These are phyloP conservation scores for Vitis amurensis DNA, from an alignment of 164 flowering plant species.

Conservation along the genomic window DNA sequence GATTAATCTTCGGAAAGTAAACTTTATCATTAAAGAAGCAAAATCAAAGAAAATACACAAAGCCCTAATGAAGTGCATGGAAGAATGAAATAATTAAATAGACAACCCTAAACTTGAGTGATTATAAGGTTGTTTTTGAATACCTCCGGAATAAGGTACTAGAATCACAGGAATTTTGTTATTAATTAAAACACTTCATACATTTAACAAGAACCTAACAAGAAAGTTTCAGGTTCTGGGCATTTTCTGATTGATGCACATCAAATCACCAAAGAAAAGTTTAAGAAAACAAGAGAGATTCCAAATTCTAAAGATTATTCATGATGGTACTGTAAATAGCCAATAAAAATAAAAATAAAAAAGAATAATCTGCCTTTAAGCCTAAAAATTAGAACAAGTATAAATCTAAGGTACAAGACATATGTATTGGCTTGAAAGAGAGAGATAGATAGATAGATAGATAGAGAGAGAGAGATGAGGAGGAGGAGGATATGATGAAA, in stretches of 20 bases:
- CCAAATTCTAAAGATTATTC: constrained; percentile 4
- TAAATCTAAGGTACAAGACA: constrained; percentile 4
- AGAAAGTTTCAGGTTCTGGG: neutral
- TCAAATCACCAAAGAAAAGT: constrained; percentile 24
- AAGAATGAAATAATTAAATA: neutral
- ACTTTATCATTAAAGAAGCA: too few species aligned
- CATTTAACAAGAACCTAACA: neutral
- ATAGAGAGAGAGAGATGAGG: constrained; percentile 8
- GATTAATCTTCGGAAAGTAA: too few species aligned
- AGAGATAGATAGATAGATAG: constrained; percentile 8
- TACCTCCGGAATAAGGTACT: too few species aligned
- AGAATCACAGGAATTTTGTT: neutral
- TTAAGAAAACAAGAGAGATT: constrained; percentile 2
- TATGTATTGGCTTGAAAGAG: too few species aligned
- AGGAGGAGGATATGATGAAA: constrained; percentile 13
- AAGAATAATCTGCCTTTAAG: neutral
- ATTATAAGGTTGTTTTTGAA: too few species aligned
- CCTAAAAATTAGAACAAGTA: neutral
- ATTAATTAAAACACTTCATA: neutral
- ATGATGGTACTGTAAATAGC: constrained; percentile 5
- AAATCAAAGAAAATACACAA: neutral
- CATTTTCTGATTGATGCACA: constrained; percentile 20
- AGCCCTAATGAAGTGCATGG: neutral
- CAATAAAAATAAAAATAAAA: neutral
- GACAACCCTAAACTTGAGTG: neutral